These are phyloP conservation scores for Mallotus repandus DNA, from an alignment of 441 rosid genomes.

Conservation along the genomic window DNA sequence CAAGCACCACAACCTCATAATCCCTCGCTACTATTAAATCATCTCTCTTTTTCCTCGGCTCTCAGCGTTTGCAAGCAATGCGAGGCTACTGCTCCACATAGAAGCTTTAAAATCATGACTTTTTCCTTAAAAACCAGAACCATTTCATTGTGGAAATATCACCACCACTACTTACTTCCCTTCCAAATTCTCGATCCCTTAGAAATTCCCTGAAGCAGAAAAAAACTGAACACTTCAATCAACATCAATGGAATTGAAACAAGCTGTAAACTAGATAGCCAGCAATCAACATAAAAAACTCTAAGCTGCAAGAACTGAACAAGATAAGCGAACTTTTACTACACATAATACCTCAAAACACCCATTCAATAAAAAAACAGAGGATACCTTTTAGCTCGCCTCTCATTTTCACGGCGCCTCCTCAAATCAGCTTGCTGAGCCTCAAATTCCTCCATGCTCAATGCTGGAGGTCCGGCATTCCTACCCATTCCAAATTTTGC, in stretches of 20 bases:
- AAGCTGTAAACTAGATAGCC: neutral
- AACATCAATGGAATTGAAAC: neutral
- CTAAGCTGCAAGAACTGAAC: neutral
- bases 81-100: too few species aligned
- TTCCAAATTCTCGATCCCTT: conserved; percentile 71
- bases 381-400: conserved; percentile 70
- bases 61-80: too few species aligned
- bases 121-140: too few species aligned
- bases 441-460: conserved; percentile 93
- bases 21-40: too few species aligned
- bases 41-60: too few species aligned
- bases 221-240: neutral
- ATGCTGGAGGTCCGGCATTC: conserved; percentile 66
- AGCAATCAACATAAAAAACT: neutral
- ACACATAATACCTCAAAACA: neutral
- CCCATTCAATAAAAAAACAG: neutral
- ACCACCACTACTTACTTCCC: conserved; percentile 67
- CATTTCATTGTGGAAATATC: conserved; percentile 60
- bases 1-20: too few species aligned
- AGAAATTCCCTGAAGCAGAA: conserved; percentile 57
- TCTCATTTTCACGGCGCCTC: conserved; percentile 83
- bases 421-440: conserved; percentile 89
- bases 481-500: conserved; percentile 79
- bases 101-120: too few species aligned
- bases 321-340: neutral